These are phyloP conservation scores for Blechomonas ayalai DNA, from an alignment of 208 protist genomes.

Conservation along the genomic window DNA sequence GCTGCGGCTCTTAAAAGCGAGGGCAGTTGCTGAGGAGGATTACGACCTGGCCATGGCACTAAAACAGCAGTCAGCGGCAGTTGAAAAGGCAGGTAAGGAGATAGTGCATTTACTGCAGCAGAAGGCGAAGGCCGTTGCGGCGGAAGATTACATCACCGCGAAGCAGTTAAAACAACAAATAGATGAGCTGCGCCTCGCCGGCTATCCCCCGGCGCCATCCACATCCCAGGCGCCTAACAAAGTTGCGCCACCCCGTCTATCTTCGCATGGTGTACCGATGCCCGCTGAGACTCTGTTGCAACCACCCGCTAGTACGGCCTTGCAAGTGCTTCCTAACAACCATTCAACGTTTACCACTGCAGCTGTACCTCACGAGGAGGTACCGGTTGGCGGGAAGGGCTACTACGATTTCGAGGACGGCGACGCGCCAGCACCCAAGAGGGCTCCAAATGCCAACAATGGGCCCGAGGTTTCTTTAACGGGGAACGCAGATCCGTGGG, in stretches of 20 bases:
- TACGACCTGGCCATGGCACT: conserved; percentile 77
- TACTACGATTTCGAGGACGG: conserved; percentile 47
- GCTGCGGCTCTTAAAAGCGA: conserved; percentile 51
- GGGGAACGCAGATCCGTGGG: conserved; percentile 55
- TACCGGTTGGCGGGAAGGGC: conserved; percentile 42
- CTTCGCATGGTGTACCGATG: neutral
- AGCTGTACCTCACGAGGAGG: conserved; percentile 48
- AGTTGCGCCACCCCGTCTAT: neutral
- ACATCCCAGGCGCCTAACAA: neutral
- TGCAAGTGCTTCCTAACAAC: too few species aligned
- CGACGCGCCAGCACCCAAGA: conserved; percentile 1
- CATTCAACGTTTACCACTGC: neutral
- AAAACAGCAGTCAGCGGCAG: conserved; percentile 44
- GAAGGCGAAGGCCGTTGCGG: conserved; percentile 56
- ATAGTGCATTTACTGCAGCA: conserved; percentile 53
- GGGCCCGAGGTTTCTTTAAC: conserved; percentile 16
- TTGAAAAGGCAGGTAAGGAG: conserved; percentile 30
- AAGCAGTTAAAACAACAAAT: conserved; percentile 81
- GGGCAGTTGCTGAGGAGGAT: conserved; percentile 76
- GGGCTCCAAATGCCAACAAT: neutral
- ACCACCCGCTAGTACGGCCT: too few species aligned
- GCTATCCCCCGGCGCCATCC: conserved; percentile 2
- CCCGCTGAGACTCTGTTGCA: too few species aligned
- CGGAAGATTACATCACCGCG: conserved; percentile 73
- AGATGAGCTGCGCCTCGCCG: conserved; percentile 26